Evolutionary conservation across 495 filamentous ascomycete genomes (phyloP).

Genomic region (Lentithecium fluviatile): DNA sequence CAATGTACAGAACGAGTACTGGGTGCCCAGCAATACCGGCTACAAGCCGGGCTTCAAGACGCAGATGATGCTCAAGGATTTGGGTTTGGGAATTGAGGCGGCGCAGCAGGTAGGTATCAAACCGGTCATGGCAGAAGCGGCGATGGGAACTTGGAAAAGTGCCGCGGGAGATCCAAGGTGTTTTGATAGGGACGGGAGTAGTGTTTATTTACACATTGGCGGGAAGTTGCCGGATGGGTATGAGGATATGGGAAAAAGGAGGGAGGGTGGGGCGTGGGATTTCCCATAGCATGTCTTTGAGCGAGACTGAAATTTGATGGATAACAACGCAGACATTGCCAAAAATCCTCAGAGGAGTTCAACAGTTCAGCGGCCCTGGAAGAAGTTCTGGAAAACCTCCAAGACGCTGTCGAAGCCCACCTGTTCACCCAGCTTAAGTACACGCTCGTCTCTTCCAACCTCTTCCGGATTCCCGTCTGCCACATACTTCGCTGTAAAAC

Average conservation of each 20-base stretch:
- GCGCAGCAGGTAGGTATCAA: conserved; percentile 22
- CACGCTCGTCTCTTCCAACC: conserved; percentile 13
- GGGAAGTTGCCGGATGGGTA: conserved; percentile 23
- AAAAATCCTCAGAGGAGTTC: neutral
- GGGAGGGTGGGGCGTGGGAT: conserved; percentile 23
- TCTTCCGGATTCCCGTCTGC: conserved; percentile 25
- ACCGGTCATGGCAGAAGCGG: conserved; percentile 32
- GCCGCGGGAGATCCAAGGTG: conserved; percentile 23
- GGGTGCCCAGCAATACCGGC: conserved; percentile 43
- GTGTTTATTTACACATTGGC: conserved; percentile 33
- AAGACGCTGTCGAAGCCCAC: conserved; percentile 26
- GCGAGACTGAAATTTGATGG: no score
- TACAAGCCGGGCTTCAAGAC: conserved; percentile 47
- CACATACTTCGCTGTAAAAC: conserved; percentile 24
- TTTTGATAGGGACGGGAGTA: conserved; percentile 30
- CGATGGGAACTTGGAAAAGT: conserved; percentile 22
- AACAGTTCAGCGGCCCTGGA: conserved; percentile 7
- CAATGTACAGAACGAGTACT: conserved; percentile 37
- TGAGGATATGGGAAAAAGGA: conserved; percentile 26
- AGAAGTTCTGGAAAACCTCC: conserved; percentile 26
- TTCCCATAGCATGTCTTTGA: conserved; percentile 5
- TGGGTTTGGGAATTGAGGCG: conserved; percentile 27
- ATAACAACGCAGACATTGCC: no score
- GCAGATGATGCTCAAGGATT: conserved; percentile 41
- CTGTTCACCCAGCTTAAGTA: conserved; percentile 29